Conservation (phyloP, 805 yeast genomes). For the Suhomyces vadensis region DNA sequence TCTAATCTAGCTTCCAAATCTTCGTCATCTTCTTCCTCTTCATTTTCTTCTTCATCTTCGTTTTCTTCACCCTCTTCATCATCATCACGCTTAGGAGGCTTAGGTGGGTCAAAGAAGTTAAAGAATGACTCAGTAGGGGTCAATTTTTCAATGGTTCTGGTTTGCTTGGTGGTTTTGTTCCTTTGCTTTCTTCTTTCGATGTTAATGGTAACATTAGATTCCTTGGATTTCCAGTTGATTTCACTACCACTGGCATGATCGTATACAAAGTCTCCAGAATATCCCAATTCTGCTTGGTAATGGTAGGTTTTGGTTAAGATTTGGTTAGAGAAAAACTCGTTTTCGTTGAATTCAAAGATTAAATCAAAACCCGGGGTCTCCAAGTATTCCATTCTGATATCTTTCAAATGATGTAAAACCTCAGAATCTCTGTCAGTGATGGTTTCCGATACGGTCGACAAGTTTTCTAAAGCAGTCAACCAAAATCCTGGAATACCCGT, state of each 20-base stretch:
- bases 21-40: constrained; percentile 64
- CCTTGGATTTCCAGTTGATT: constrained; percentile 81
- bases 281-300: constrained; percentile 91
- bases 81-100: constrained; percentile 51
- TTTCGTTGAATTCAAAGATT: constrained; percentile 73
- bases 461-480: constrained; percentile 91
- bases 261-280: constrained; percentile 93
- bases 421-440: constrained; percentile 90
- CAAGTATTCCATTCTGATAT: constrained; percentile 77
- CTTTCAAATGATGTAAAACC: constrained; percentile 65
- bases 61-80: constrained; percentile 54
- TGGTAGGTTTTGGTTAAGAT: constrained; percentile 81
- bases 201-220: constrained; percentile 76
- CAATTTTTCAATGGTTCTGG: constrained; percentile 91
- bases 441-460: constrained; percentile 76
- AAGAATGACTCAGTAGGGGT: constrained; percentile 95
- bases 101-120: constrained; percentile 94
- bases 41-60: constrained; percentile 38
- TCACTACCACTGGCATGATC: constrained; percentile 93
- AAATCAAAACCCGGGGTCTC: constrained; percentile 86
- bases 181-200: constrained; percentile 97
- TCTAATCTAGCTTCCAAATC: constrained; percentile 84
- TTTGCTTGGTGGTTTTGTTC: constrained; percentile 93
- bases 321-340: constrained; percentile 75
- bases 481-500: constrained; percentile 93